These are phyloP conservation scores for Fusarium longipes DNA, from an alignment of 2,329 filamentous ascomycete genomes.

Conservation along the genomic window DNA sequence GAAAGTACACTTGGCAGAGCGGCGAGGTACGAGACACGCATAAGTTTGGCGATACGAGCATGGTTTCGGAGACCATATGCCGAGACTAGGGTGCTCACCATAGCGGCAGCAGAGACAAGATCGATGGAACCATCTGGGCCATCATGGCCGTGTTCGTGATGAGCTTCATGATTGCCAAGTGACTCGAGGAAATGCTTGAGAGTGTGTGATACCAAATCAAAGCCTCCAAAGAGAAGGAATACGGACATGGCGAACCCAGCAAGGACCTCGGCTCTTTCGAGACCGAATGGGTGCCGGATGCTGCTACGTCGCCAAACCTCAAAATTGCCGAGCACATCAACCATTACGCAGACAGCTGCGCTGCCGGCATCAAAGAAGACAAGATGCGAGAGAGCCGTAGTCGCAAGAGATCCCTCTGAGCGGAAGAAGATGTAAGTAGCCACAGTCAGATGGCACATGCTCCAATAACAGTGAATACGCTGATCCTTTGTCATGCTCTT, in stretches of 20 bases:
- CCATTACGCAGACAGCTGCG: conserved; percentile 88
- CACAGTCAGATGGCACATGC: conserved; percentile 85
- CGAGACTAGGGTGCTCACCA: conserved; percentile 84
- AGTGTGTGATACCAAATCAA: conserved; percentile 94
- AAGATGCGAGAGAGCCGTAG: conserved; percentile 91
- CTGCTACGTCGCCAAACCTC: conserved; percentile 96
- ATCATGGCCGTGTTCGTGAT: conserved; percentile 73
- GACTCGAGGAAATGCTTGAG: conserved; percentile 90
- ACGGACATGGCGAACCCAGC: conserved; percentile 97
- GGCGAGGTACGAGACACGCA: conserved; percentile 85
- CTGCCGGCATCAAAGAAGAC: conserved; percentile 96
- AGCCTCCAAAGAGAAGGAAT: conserved; percentile 95
- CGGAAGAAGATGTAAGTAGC: conserved; percentile 88
- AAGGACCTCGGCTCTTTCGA: conserved; percentile 92
- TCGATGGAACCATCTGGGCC: conserved; percentile 83
- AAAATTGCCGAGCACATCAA: conserved; percentile 95
- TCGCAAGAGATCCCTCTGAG: conserved; percentile 85
- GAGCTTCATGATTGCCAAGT: conserved; percentile 70
- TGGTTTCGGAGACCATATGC: conserved; percentile 91
- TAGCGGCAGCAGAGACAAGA: conserved; percentile 82
- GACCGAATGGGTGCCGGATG: conserved; percentile 91
- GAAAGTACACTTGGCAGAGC: conserved; percentile 87
- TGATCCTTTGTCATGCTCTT: conserved; percentile 91
- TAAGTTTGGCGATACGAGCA: conserved; percentile 88
- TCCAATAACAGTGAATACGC: conserved; percentile 86